A percentile compares a stretch with the other conserved stretches of the same genome.
phyloP scores from a whole-genome alignment of 495 filamentous ascomycete genomes.

The Hypoxylon perforatum region DNA sequence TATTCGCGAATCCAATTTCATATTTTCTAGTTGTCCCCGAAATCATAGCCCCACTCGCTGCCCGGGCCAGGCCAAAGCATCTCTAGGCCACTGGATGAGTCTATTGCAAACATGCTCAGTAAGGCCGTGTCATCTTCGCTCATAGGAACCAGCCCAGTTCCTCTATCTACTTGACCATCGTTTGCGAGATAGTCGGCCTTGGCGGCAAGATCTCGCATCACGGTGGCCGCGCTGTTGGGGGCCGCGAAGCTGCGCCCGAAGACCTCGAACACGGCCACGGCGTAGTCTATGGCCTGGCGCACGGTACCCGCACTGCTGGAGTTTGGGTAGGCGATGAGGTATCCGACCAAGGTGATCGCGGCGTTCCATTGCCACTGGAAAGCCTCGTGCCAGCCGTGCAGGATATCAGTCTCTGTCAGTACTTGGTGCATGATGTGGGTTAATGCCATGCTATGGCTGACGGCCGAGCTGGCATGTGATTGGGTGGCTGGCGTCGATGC shows the following conservation, averaged over 20 bases:
- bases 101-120: neutral
- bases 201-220: conserved; percentile 44
- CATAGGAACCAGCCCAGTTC: neutral
- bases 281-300: conserved; percentile 52
- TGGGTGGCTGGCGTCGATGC: conserved; percentile 37
- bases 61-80: neutral
- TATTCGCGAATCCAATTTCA: no score
- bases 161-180: neutral
- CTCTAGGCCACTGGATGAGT: neutral
- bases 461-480: conserved; percentile 50
- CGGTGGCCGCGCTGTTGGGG: conserved; percentile 53
- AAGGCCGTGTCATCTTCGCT: neutral
- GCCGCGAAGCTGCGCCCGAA: conserved; percentile 58
- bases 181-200: conserved; percentile 33
- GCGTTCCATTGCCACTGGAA: conserved; percentile 59
- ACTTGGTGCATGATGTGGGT: conserved; percentile 61
- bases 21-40: neutral
- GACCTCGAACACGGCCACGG: conserved; percentile 57
- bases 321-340: conserved; percentile 53
- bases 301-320: conserved; percentile 43
- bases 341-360: conserved; percentile 56
- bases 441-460: conserved; percentile 57
- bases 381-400: conserved; percentile 57
- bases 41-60: neutral
- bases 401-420: conserved; percentile 50